Conservation (phyloP, 2,329 filamentous ascomycete species). For the Emericellopsis cladophorae region DNA sequence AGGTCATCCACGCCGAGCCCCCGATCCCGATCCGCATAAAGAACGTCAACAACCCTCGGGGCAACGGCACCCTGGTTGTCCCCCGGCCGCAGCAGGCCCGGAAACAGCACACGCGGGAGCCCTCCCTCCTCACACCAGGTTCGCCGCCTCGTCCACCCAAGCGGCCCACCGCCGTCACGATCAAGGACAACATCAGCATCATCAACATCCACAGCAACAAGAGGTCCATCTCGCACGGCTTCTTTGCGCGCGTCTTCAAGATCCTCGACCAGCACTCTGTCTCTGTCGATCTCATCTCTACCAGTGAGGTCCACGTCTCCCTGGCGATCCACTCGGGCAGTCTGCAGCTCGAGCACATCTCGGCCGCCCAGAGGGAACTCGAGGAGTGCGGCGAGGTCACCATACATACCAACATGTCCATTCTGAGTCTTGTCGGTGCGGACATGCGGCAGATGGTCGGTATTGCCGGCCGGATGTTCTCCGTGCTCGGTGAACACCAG, state of each 20-base stretch:
- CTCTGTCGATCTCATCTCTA: slow-evolving; percentile 92
- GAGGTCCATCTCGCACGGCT: slow-evolving; percentile 88
- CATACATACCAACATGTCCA: slow-evolving; percentile 84
- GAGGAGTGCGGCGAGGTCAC: slow-evolving; percentile 79
- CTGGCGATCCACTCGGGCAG: slow-evolving; percentile 87
- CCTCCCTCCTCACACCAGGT: slow-evolving; percentile 17
- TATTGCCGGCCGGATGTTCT: slow-evolving; percentile 89
- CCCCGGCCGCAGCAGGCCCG: slow-evolving; percentile 48
- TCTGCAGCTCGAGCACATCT: slow-evolving; percentile 46
- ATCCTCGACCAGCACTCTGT: slow-evolving; percentile 79
- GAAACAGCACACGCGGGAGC: neutral
- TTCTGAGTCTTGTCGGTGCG: slow-evolving; percentile 84
- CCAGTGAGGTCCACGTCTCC: slow-evolving; percentile 91
- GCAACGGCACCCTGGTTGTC: slow-evolving; percentile 68
- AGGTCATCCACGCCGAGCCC: slow-evolving; percentile 68
- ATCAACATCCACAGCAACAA: slow-evolving; percentile 98
- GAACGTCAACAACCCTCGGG: slow-evolving; percentile 78
- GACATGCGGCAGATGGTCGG: slow-evolving; percentile 98
- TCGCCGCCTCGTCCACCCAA: slow-evolving; percentile 43
- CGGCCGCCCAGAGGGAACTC: slow-evolving; percentile 59
- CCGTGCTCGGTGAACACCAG: slow-evolving; percentile 80
- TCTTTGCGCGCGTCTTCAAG: slow-evolving; percentile 86
- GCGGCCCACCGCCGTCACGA: slow-evolving; percentile 80
- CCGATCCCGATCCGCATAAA: slow-evolving; percentile 82
- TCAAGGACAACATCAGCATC: slow-evolving; percentile 93